Evolutionary conservation across 768 basidiomycete genomes (phyloP).

Genomic region (Serendipita vermifera): DNA sequence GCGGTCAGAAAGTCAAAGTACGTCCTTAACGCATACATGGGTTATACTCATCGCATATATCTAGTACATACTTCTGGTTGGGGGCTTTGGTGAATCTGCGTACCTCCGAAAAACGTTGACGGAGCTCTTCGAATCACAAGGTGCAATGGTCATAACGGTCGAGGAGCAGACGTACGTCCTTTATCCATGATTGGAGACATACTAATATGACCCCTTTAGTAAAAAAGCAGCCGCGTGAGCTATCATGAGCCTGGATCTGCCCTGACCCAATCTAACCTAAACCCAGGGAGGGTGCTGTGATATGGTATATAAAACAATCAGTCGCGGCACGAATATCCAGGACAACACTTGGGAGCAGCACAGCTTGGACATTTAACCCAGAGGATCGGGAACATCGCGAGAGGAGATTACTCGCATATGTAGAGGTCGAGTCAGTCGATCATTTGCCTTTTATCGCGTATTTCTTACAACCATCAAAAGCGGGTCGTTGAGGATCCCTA

Average conservation of each 20-base stretch:
- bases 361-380: neutral
- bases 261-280: neutral
- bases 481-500: neutral
- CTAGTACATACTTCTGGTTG: constrained; percentile 1
- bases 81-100: constrained; percentile 10
- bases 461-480: neutral
- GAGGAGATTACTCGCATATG: neutral
- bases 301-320: neutral
- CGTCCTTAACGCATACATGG: neutral
- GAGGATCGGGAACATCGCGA: neutral
- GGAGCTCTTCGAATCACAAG: neutral
- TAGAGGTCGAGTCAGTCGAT: neutral
- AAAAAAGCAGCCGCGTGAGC: constrained; percentile 6
- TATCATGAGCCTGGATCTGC: neutral
- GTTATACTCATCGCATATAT: neutral
- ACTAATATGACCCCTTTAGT: neutral
- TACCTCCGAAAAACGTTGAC: neutral
- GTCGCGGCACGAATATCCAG: neutral
- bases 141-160: neutral
- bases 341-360: neutral
- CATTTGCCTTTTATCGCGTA: neutral
- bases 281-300: neutral
- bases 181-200: neutral
- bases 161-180: constrained; percentile 8
- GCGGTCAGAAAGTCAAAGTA: neutral